Percentiles rank a stretch among this genome's conserved stretches.
Conservation (phyloP, 177 flowering plant species). For the Vitis hybrid region DNA sequence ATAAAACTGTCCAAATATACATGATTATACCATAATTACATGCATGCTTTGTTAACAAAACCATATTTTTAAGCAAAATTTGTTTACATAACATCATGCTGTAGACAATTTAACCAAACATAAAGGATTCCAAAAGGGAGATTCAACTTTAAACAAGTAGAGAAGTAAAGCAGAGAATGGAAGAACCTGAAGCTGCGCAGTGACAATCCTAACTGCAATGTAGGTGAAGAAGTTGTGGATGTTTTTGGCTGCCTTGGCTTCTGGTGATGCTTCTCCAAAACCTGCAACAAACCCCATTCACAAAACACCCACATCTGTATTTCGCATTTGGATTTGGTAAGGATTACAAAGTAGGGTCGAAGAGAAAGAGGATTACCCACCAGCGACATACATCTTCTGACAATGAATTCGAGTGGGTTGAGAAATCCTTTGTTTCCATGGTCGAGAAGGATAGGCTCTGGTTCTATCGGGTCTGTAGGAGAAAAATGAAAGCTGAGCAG, state of each 20-base stretch:
- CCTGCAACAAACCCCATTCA: constrained; percentile 39
- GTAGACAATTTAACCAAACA: background rate
- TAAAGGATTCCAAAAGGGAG: background rate
- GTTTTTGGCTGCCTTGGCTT: constrained; percentile 70
- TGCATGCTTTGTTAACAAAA: background rate
- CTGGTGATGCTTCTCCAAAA: constrained; percentile 94
- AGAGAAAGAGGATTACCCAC: constrained; percentile 32
- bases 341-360: background rate
- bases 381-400: constrained; percentile 79
- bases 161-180: background rate
- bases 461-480: constrained; percentile 23
- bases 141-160: background rate
- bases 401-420: constrained; percentile 36
- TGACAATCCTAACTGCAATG: constrained; percentile 70
- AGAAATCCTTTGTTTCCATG: constrained; percentile 28
- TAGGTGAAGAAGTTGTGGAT: constrained; percentile 81
- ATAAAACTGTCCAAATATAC: background rate
- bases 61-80: too few species aligned
- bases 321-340: background rate
- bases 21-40: background rate
- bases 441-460: constrained; percentile 25
- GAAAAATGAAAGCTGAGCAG: constrained; percentile 30
- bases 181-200: constrained; percentile 76
- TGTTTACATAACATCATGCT: background rate
- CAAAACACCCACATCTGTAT: background rate